These are phyloP conservation scores for Boletellus deceptivus DNA, from an alignment of 1,284 basidiomycete genomes.

Conservation along the genomic window DNA sequence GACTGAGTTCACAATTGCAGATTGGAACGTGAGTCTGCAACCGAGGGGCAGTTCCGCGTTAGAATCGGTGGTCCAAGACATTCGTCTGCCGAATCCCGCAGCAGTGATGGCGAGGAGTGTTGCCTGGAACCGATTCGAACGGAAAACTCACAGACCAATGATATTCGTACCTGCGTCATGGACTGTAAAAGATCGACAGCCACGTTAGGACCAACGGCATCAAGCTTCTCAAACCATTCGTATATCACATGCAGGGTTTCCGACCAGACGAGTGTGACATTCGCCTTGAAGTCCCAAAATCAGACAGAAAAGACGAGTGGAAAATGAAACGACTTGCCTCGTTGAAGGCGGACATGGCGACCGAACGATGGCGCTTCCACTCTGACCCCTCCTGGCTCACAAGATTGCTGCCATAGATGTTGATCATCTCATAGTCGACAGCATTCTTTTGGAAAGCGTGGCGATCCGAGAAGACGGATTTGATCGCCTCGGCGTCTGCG, in stretches of 20 bases:
- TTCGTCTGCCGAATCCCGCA: slow-evolving; percentile 42
- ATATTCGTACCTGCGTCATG: slow-evolving; percentile 28
- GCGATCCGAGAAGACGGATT: slow-evolving; percentile 32
- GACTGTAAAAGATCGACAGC: slow-evolving; percentile 32
- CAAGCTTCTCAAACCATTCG: slow-evolving; percentile 45
- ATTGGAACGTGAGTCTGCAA: slow-evolving; percentile 34
- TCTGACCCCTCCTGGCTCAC: slow-evolving; percentile 17
- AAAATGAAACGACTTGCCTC: slow-evolving; percentile 14
- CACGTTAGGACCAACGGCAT: slow-evolving; percentile 17
- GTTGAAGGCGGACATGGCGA: slow-evolving; percentile 30
- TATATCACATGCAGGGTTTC: slow-evolving; percentile 41
- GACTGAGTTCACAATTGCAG: slow-evolving; percentile 34
- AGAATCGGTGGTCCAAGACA: slow-evolving; percentile 34
- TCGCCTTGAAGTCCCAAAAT: slow-evolving; percentile 31
- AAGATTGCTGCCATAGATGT: slow-evolving; percentile 23
- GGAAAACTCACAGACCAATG: background rate
- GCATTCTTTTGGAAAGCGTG: slow-evolving; percentile 38
- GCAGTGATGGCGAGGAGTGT: slow-evolving; percentile 41
- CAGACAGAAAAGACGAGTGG: background rate
- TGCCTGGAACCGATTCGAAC: slow-evolving; percentile 22
- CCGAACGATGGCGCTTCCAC: slow-evolving; percentile 29
- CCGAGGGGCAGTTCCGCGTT: slow-evolving; percentile 29
- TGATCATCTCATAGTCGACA: slow-evolving; percentile 18
- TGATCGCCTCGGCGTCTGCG: slow-evolving; percentile 42
- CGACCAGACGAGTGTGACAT: slow-evolving; percentile 45